Evolutionary conservation across 306 rosid genomes (phyloP).

Genomic region (Rubus parviflorus): DNA sequence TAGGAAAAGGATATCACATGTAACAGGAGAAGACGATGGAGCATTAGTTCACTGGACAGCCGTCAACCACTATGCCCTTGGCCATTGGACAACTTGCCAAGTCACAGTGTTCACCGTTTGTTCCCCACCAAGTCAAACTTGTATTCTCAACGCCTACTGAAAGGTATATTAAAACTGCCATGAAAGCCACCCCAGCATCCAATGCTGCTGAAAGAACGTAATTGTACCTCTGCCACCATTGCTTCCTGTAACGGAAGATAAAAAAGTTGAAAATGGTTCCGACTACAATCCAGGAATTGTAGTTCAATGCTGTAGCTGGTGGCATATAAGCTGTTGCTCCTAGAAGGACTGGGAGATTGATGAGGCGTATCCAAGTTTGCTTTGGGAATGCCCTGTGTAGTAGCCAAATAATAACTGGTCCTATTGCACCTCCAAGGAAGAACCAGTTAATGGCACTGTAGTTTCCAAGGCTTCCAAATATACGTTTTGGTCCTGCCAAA

Average conservation of each 20-base stretch:
- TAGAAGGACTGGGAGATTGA: constrained; percentile 80
- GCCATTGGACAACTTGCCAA: constrained; percentile 74
- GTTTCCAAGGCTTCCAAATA: constrained; percentile 69
- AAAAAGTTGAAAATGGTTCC: constrained; percentile 81
- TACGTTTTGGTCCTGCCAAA: constrained; percentile 64
- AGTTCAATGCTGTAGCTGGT: constrained; percentile 75
- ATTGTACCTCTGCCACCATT: constrained; percentile 93
- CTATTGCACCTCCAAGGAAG: constrained; percentile 75
- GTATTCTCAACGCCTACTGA: constrained; percentile 53
- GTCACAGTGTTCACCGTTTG: constrained; percentile 65
- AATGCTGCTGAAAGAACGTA: constrained; percentile 79
- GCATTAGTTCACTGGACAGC: constrained; percentile 48
- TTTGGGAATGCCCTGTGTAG: constrained; percentile 64
- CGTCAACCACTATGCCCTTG: constrained; percentile 47
- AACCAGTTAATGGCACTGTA: constrained; percentile 76
- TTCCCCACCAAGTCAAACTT: constrained; percentile 74
- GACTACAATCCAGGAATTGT: constrained; percentile 65
- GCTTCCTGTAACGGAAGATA: constrained; percentile 69
- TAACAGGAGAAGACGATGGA: not conserved
- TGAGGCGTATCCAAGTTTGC: constrained; percentile 73
- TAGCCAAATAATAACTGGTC: constrained; percentile 70
- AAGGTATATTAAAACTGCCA: constrained; percentile 65
- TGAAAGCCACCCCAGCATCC: constrained; percentile 87
- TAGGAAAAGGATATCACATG: not conserved
- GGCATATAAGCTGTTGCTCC: constrained; percentile 85